Percentiles rank a stretch among this genome's conserved stretches.
Evolutionary conservation across 495 filamentous ascomycete genomes (phyloP).

Genomic region (Staphylotrichum longicolle): DNA sequence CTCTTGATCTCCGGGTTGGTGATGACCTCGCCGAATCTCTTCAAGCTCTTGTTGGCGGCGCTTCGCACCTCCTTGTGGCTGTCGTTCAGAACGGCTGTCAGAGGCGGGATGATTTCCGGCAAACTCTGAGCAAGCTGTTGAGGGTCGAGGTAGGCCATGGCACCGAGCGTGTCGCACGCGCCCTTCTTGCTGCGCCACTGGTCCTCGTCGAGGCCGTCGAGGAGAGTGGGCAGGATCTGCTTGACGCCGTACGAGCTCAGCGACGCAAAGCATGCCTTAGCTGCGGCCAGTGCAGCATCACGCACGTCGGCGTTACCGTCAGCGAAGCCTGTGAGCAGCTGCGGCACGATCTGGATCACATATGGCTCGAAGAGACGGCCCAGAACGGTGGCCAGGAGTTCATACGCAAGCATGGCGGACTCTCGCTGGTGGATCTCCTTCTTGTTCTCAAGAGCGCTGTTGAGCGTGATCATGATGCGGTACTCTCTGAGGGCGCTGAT

Average conservation of each 20-base stretch:
- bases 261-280: conserved; percentile 89
- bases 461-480: conserved; percentile 77
- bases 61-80: conserved; percentile 94
- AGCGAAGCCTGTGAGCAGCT: conserved; percentile 84
- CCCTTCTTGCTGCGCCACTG: conserved; percentile 99
- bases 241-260: conserved; percentile 96
- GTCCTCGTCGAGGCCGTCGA: conserved; percentile 88
- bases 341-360: conserved; percentile 90
- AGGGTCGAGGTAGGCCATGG: conserved; percentile 97
- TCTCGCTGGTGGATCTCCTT: conserved; percentile 86
- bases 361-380: conserved; percentile 92
- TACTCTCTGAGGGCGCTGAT: conserved; percentile 79
- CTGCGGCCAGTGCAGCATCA: conserved; percentile 85
- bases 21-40: conserved; percentile 97
- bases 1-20: conserved; percentile 95
- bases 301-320: conserved; percentile 85
- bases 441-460: conserved; percentile 80
- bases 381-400: conserved; percentile 80
- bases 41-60: conserved; percentile 90
- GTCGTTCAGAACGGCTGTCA: conserved; percentile 91
- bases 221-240: conserved; percentile 82
- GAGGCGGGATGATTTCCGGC: conserved; percentile 92
- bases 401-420: conserved; percentile 84
- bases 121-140: conserved; percentile 88
- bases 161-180: conserved; percentile 90